Conservation (phyloP, 2,329 filamentous ascomycete genomes). For the Xylariaceae sp. region DNA sequence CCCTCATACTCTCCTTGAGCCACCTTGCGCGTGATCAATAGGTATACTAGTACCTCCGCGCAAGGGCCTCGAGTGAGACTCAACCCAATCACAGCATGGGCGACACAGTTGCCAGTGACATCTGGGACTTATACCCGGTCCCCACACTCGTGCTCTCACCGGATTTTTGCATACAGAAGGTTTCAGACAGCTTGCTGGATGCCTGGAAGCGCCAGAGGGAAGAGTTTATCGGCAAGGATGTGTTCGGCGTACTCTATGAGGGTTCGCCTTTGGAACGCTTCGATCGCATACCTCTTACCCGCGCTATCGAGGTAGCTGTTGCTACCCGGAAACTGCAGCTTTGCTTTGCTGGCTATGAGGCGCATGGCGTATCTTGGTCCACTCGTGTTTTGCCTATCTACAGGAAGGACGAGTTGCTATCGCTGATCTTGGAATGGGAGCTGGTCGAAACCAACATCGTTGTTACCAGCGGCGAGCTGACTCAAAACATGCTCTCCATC, state of each 20-base stretch:
- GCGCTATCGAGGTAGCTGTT: slow-evolving; percentile 14
- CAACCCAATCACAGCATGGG: slow-evolving; percentile 2
- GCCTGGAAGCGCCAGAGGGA: slow-evolving; percentile 8
- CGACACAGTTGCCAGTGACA: not conserved
- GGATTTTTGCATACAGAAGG: not conserved
- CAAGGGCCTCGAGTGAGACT: not conserved
- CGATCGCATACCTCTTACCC: slow-evolving; percentile 19
- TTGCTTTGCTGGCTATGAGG: slow-evolving; percentile 8
- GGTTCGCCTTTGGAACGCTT: slow-evolving; percentile 9
- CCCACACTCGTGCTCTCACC: slow-evolving; percentile 14
- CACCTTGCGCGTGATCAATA: not conserved
- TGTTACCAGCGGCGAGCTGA: not conserved
- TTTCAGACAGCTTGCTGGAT: slow-evolving; percentile 18
- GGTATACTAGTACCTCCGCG: not conserved
- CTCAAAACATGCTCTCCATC: slow-evolving; percentile 15
- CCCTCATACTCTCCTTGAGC: too few species aligned
- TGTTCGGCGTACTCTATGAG: slow-evolving; percentile 5
- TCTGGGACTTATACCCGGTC: slow-evolving; percentile 21
- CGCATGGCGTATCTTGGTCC: slow-evolving; percentile 8
- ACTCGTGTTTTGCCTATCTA: slow-evolving; percentile 17
- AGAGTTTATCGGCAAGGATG: slow-evolving; percentile 13
- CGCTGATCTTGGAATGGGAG: slow-evolving; percentile 16
- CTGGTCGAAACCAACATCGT: not conserved
- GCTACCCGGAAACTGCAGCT: slow-evolving; percentile 2
- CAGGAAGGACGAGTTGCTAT: not conserved